These are phyloP conservation scores for Salvia sclarea DNA, from an alignment of 305 asterid species.

Conservation along the genomic window DNA sequence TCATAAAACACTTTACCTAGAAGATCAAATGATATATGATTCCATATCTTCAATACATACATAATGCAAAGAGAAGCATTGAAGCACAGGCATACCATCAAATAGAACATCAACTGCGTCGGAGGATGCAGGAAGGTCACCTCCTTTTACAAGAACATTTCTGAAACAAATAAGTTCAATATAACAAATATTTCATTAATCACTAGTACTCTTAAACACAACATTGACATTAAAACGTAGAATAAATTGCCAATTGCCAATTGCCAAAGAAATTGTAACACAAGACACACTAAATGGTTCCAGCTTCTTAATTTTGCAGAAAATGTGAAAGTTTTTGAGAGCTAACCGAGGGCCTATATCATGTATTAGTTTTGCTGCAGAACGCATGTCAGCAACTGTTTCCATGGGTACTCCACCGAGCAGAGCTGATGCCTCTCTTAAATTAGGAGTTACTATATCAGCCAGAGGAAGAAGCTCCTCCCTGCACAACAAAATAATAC, in stretches of 20 bases:
- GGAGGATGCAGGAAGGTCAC: conserved; percentile 74
- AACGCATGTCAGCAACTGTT: conserved; percentile 83
- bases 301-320: neutral
- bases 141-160: conserved; percentile 94
- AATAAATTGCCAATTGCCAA: too few relatives aligned
- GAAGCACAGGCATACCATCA: conserved; percentile 63
- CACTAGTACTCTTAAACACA: neutral
- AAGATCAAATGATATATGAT: conserved; percentile 35
- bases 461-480: conserved; percentile 91
- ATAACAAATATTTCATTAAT: neutral
- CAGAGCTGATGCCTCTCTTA: conserved; percentile 83
- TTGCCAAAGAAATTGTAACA: too few relatives aligned
- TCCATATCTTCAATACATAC: conserved; percentile 7
- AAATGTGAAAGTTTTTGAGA: conserved; percentile 14
- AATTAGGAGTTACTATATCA: conserved; percentile 85
- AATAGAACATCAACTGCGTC: conserved; percentile 92
- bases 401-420: conserved; percentile 69
- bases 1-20: conserved; percentile 77
- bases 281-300: too few relatives aligned
- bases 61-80: conserved; percentile 10
- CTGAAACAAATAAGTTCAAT: conserved; percentile 46
- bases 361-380: conserved; percentile 86
- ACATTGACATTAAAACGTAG: too few relatives aligned
- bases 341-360: conserved; percentile 79
- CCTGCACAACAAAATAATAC: conserved; percentile 42